Percentiles rank a stretch among this genome's conserved stretches.
phyloP scores from a whole-genome alignment of 805 yeast species.

The Barnettozyma sucrosica region DNA sequence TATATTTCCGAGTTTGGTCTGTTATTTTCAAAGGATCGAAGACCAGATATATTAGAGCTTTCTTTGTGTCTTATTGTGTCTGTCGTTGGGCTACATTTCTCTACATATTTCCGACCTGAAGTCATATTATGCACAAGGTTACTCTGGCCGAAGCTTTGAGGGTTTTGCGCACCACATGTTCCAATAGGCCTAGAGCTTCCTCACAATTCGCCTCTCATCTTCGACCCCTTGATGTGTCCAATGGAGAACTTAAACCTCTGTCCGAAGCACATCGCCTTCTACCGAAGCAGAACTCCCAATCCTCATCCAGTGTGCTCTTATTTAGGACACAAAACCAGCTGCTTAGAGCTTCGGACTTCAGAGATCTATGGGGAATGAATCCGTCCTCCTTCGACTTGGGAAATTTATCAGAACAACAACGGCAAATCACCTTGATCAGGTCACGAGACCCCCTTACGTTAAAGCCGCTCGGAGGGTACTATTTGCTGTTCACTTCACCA shows the following conservation, averaged over 20 bases:
- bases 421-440: slow-evolving; percentile 38
- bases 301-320: slow-evolving; percentile 31
- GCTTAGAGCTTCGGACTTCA: slow-evolving; percentile 35
- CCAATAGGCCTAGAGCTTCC: not conserved
- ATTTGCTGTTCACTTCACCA: slow-evolving; percentile 42
- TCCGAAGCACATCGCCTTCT: slow-evolving; percentile 6
- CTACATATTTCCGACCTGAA: too few species aligned
- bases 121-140: not conserved
- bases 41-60: too few species aligned
- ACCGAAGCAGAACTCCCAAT: not conserved
- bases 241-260: slow-evolving; percentile 7
- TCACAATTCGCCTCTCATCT: not conserved
- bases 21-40: not conserved
- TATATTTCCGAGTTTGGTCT: not conserved
- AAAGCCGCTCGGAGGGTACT: slow-evolving; percentile 43
- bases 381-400: slow-evolving; percentile 26
- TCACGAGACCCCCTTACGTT: slow-evolving; percentile 44
- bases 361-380: slow-evolving; percentile 30
- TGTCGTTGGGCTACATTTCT: not conserved
- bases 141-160: not conserved
- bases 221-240: not conserved
- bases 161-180: not conserved
- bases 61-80: not conserved
- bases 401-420: slow-evolving; percentile 19
- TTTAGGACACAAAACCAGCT: slow-evolving; percentile 35